Percentiles rank a stretch among this genome's conserved stretches.
Conservation (phyloP, 805 yeast genomes). For the Millerozyma acaciae region DNA sequence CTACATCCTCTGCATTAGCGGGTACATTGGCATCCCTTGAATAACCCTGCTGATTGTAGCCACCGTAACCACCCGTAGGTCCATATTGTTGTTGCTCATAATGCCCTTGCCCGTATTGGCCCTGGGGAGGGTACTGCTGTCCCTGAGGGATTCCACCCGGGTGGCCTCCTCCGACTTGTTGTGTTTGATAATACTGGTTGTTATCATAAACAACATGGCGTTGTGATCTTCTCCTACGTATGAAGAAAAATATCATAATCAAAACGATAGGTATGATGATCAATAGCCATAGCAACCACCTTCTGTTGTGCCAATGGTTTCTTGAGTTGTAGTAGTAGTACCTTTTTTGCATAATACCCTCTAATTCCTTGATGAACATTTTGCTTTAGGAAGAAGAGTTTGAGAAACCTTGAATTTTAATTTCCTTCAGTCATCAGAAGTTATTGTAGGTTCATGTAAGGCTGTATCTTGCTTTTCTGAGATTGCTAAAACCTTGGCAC, state of each 20-base stretch:
- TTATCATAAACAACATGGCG: constrained; percentile 7
- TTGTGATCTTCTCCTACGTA: constrained; percentile 7
- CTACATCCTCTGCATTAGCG: constrained; percentile 4
- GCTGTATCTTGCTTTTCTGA: no score
- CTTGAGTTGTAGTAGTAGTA: constrained; percentile 6
- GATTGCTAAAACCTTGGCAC: no score
- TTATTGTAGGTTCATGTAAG: no score
- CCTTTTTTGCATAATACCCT: constrained; percentile 11
- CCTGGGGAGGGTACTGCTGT: constrained; percentile 5
- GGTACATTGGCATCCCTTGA: neutral
- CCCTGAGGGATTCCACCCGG: no score
- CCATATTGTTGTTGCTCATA: constrained; percentile 1
- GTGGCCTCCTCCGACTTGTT: constrained; percentile 11
- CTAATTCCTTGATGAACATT: constrained; percentile 5
- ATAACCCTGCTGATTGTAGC: constrained; percentile 5
- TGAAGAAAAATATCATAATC: constrained; percentile 5
- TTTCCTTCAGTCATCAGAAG: no score
- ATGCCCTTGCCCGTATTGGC: constrained; percentile 4
- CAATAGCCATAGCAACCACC: constrained; percentile 14
- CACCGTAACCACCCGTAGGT: constrained; percentile 3
- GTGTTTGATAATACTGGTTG: constrained; percentile 13
- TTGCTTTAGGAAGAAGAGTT: no score
- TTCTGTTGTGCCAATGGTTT: constrained; percentile 2
- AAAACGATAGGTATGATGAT: constrained; percentile 10
- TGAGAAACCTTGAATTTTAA: no score